These are phyloP conservation scores for Boletus reticulatus DNA, from an alignment of 768 basidiomycete species.

Conservation along the genomic window DNA sequence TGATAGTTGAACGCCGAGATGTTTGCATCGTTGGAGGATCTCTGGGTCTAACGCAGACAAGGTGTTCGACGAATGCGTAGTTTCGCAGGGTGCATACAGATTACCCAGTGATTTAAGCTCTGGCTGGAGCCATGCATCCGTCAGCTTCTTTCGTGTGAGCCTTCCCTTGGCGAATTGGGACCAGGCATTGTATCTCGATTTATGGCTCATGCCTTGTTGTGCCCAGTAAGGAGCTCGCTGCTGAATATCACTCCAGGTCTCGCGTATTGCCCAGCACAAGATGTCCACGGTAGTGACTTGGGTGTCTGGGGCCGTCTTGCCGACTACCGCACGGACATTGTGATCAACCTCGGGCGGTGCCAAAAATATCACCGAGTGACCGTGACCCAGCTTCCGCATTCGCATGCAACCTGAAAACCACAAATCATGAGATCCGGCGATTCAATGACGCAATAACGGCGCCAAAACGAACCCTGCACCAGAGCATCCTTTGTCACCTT, in stretches of 20 bases:
- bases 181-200: slow-evolving; percentile 12
- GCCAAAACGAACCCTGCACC: slow-evolving; percentile 30
- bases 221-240: background rate
- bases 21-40: too few species aligned
- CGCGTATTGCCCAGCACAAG: slow-evolving; percentile 41
- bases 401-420: slow-evolving; percentile 44
- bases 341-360: slow-evolving; percentile 40
- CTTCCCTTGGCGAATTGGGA: background rate
- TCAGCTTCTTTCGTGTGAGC: background rate
- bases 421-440: too few species aligned
- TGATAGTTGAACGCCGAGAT: too few species aligned
- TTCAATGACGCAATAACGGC: too few species aligned
- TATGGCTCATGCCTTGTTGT: slow-evolving; percentile 26
- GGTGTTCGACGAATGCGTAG: too few species aligned
- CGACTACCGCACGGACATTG: slow-evolving; percentile 29
- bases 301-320: background rate
- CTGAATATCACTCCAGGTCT: slow-evolving; percentile 33
- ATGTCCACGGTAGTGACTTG: slow-evolving; percentile 27
- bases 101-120: too few species aligned
- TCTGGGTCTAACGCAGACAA: too few species aligned
- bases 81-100: too few species aligned
- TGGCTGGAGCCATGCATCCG: too few species aligned
- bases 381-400: slow-evolving; percentile 46
- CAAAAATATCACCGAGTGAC: slow-evolving; percentile 46
- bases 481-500: slow-evolving; percentile 36